Evolutionary conservation across 495 filamentous ascomycete species (phyloP).

Genomic region (Neurospora sp.): DNA sequence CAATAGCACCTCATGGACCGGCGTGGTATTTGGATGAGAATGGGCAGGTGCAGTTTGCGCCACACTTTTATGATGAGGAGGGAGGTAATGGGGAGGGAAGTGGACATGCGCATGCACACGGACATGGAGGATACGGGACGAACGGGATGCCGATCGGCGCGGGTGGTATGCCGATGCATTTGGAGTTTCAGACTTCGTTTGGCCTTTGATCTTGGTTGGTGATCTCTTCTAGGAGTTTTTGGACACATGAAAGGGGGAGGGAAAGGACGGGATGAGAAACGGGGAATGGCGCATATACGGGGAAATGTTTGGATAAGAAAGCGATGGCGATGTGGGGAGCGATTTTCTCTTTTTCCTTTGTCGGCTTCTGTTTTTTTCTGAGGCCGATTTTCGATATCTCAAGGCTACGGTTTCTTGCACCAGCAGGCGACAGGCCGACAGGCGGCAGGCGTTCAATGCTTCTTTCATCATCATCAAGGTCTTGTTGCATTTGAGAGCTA

Average conservation of each 20-base stretch:
- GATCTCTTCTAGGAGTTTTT: background rate
- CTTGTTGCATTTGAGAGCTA: background rate
- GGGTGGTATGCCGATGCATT: constrained; percentile 7
- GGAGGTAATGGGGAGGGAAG: background rate
- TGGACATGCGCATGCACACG: background rate
- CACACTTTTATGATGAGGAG: background rate
- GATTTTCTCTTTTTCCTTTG: background rate
- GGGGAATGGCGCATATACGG: background rate
- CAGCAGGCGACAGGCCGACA: background rate
- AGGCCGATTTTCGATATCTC: background rate
- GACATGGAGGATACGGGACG: background rate
- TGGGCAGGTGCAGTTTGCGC: background rate
- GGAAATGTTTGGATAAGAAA: background rate
- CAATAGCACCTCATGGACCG: constrained; percentile 12
- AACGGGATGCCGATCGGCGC: constrained; percentile 2
- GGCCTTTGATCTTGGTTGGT: background rate
- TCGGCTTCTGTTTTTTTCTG: background rate
- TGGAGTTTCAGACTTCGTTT: constrained; percentile 21
- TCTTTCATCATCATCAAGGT: background rate
- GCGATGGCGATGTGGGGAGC: background rate
- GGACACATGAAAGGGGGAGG: background rate
- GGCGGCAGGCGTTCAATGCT: background rate
- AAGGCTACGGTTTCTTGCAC: background rate
- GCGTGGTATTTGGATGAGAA: constrained; percentile 1
- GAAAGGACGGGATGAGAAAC: background rate